These are phyloP conservation scores for Wickerhamiella occidentalis DNA, from an alignment of 805 yeast species.

Conservation along the genomic window DNA sequence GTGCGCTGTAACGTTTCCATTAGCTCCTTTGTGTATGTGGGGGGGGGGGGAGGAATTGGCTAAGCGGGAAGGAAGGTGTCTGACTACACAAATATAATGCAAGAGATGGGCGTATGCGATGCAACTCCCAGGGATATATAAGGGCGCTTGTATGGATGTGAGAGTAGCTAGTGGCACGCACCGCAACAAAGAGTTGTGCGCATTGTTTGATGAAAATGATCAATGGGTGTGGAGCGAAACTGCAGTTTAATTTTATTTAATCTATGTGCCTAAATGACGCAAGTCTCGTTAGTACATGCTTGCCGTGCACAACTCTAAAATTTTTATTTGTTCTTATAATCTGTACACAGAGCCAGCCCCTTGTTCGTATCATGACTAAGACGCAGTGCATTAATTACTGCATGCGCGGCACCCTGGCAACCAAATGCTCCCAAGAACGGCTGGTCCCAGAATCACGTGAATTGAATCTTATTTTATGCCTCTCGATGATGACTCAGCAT, in stretches of 20 bases:
- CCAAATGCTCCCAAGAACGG: not conserved
- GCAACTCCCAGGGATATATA: not conserved
- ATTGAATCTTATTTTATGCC: too few relatives aligned
- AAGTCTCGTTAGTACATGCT: too few relatives aligned
- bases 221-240: too few relatives aligned
- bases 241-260: too few relatives aligned
- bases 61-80: constrained; percentile 3
- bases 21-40: not conserved
- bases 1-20: constrained; percentile 10
- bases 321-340: not conserved
- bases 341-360: not conserved
- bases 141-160: too few relatives aligned
- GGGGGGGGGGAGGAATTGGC: not conserved
- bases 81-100: not conserved
- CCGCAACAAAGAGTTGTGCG: too few relatives aligned
- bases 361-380: not conserved
- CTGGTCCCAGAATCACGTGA: too few relatives aligned
- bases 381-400: not conserved
- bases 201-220: too few relatives aligned
- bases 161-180: too few relatives aligned
- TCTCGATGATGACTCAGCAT: not conserved
- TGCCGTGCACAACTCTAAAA: not conserved
- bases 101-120: not conserved
- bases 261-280: too few relatives aligned
- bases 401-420: not conserved